Evolutionary conservation across 345 rosid genomes (phyloP), one percentile per base, ranked within the genome.

Genomic region (Eucalyptus grandis): DNA sequence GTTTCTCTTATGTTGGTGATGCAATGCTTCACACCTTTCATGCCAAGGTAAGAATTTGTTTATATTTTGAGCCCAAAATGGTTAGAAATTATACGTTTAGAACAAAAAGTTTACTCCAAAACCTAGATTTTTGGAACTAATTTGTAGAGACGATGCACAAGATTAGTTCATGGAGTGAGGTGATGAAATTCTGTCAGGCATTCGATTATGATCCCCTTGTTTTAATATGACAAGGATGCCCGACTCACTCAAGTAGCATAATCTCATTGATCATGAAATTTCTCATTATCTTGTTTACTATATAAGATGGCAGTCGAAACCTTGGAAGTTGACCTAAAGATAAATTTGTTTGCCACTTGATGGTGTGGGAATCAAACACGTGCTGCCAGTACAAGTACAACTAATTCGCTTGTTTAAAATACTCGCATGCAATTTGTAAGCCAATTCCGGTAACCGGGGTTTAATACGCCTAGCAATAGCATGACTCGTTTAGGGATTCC

Each of bases 1-100:
- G 60, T 80, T 91, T 72, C 81, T 93, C 93, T 17, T 72, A 54
- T 10, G 72, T 86, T 4, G 95, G 92, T 8, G 67, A 89, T 54
- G 56, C 89, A 4, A 62, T 91, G 87, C 89, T 93, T 86, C 93
- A 94, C 47, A 43, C 88, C 24, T 58, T 94, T 49, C 95, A 91
- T 46, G 93, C 93, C 49, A 89, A 94, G 96, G 96, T 94, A 89
- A 58, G 54, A 58, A 85, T 40, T 40, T 40, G 83, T 40, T 77
- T 77, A 22, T 40, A 77, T 77, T 77, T 3, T 77, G 47, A 77
- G 27, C 47, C 47, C 83, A 77, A 40, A 21, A 77, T 77, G 83
- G 83, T 40, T 40, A 40, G 5, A 21, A 77, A 22, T 77, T 77
- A 77, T 37, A 37, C 47, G 12, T 6, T 77, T 77, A 21, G 27